Base-by-base conservation (phyloP, 371 early-diverging fungal genomes). In the Mucor plumbeus region DNA sequence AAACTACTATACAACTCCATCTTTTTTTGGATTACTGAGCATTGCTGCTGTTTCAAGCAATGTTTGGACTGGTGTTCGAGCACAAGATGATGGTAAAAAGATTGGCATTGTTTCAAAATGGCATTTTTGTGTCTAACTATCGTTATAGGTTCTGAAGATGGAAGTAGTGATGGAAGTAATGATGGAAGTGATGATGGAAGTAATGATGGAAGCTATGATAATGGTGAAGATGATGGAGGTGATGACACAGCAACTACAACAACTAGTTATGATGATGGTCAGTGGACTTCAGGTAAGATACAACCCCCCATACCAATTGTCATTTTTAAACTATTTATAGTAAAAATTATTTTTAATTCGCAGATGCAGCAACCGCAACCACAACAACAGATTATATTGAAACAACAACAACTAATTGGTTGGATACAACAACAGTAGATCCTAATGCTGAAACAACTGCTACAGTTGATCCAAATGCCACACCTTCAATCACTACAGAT, bases 61-160 rank as follows among this genome's bases (percentile, higher is more conserved):
- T 65, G n/a, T 55, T 36, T 70, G 70, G 70, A 15, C 70, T 13
- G 59, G 63, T 13, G 70, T 65, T 21, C 43, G 50, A 50, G 70
- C 66, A 15, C 70, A 65, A 41, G 53, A 57, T 50, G 54, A 70
- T 50, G 57, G 44, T 21, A 38, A 38, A 64, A 5, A 14, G n/a
- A 44, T 44, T 17, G n/a, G 17, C 44, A 44, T 43, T 43, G 4
- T 26, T 26, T 26, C 26, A 26, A 15, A 44, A 17, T 44, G 44
- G 0, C 44, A 44, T 44, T 17, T n/a, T 5, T 17, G 7, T 17
- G 7, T n/a, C 5, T 44, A 17, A n/a, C 15, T n/a, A n/a, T 17
- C 3, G 26, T 26, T 1, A 26, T 4, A 38, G 38, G 11, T 9
- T 38, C 1, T 38, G 38, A 38, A 3, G 38, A 38, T 38, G 38